Evolutionary conservation across 2,329 filamentous ascomycete genomes (phyloP), one percentile per base, ranked within the genome.

Genomic region (Stromatinia cepivora): DNA sequence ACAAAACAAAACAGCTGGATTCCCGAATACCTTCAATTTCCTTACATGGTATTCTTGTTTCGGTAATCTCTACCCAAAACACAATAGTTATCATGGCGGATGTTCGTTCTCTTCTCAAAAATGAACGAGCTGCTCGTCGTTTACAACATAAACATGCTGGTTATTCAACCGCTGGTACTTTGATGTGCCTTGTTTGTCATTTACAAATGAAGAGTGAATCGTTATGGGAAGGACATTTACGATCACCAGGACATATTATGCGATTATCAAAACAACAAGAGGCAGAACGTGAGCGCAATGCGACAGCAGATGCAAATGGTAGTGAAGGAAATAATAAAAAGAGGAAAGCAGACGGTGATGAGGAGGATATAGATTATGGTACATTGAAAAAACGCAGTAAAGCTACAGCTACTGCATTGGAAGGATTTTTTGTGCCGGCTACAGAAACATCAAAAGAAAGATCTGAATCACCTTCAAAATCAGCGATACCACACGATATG

Each of bases 51-150:
- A n/a, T 50, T 25, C 10, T 25, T 50, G 8, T 7, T 22, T 13
- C 3, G 10, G 17, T 9, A 22, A 52, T 25, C 31, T 4, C 6
- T 5, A 28, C 2, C 13, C 17, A 28, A 13, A 52, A 28, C 61
- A 28, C 17, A 25, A 46, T 9, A 62, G 34, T 20, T 53, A 54
- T 22, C 39, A 94, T 95, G 91, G 85, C 92, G 74, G 92, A 96
- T 79, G 90, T 92, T 36, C 90, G 93, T 75, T 87, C 91, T 48
- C 86, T 97, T 62, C 85, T 96, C 70, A 91, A 92, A 75, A 90
- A 89, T 76, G 91, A 94, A 80, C 88, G 92, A 73, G 88, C 88
- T 69, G 86, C 90, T 71, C 88, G 92, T 69, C 87, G 90, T 73
- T 88, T 94, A 75, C 85, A 88, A 65, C 89, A 92, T 75, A 87